Evolutionary conservation across 148 eudicot species (phyloP).

Genomic region (Vaccinium myrtillus): DNA sequence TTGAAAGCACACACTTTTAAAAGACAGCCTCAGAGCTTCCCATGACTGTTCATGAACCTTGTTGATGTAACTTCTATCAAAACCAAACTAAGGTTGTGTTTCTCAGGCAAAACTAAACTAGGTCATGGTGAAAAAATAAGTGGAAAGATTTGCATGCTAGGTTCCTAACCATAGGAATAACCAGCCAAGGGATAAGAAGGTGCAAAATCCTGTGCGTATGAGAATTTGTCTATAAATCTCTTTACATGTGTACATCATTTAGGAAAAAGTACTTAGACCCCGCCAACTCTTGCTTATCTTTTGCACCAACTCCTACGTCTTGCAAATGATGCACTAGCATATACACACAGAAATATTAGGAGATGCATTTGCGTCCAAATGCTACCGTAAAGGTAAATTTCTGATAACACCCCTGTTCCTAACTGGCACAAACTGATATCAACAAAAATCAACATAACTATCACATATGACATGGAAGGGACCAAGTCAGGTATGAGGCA

Average conservation of each 20-base stretch:
- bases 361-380: background rate
- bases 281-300: background rate
- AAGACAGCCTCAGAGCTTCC: slow-evolving; percentile 1
- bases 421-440: background rate
- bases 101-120: background rate
- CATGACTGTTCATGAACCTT: background rate
- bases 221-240: background rate
- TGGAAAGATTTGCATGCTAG: background rate
- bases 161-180: background rate
- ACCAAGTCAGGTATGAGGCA: background rate
- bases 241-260: background rate
- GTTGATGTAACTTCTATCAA: background rate
- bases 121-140: background rate
- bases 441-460: background rate
- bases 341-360: background rate
- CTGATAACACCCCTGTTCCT: background rate
- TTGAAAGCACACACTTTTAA: background rate
- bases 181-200: background rate
- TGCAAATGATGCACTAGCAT: background rate
- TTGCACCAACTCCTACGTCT: background rate
- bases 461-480: background rate
- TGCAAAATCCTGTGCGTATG: background rate
- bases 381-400: background rate
- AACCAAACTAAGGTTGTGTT: background rate
- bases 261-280: background rate